Conservation (phyloP, 208 protist species). For the Crithidia acanthocephali region DNA sequence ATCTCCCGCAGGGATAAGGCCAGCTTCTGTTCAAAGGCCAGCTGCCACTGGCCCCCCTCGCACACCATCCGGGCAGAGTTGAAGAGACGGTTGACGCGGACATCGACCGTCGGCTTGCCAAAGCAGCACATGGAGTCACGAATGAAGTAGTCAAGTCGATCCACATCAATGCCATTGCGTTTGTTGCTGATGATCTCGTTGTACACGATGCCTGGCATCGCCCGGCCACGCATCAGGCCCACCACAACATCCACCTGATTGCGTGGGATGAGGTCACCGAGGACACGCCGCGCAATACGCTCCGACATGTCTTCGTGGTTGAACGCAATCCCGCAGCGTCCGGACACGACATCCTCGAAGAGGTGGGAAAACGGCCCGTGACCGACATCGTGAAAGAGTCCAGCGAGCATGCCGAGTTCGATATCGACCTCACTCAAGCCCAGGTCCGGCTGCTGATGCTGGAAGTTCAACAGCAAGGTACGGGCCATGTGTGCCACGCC, state of each 20-base stretch:
- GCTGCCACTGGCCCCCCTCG: constrained; percentile 88
- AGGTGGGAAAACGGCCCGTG: constrained; percentile 97
- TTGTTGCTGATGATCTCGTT: constrained; percentile 90
- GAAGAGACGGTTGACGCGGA: constrained; percentile 85
- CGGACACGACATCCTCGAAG: constrained; percentile 93
- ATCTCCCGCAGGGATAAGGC: constrained; percentile 94
- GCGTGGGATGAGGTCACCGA: constrained; percentile 46
- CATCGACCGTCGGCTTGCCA: constrained; percentile 87
- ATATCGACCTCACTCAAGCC: constrained; percentile 87
- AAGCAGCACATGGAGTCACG: constrained; percentile 94
- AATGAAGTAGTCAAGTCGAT: constrained; percentile 97
- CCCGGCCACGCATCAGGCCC: constrained; percentile 62
- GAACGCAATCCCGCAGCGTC: constrained; percentile 67
- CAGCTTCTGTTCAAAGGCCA: constrained; percentile 73
- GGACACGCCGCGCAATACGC: constrained; percentile 59
- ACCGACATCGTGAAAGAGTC: constrained; percentile 96
- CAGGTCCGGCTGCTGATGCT: constrained; percentile 90
- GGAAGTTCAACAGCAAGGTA: constrained; percentile 78
- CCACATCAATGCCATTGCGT: constrained; percentile 96
- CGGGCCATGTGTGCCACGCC: constrained; percentile 94
- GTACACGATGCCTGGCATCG: constrained; percentile 47
- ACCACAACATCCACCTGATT: constrained; percentile 70
- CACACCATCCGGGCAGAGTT: constrained; percentile 82
- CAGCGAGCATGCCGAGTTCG: constrained; percentile 90
- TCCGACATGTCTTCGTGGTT: constrained; percentile 90